These are phyloP conservation scores for Cladosporium halotolerans DNA, from an alignment of 2,329 filamentous ascomycete genomes.

Conservation along the genomic window DNA sequence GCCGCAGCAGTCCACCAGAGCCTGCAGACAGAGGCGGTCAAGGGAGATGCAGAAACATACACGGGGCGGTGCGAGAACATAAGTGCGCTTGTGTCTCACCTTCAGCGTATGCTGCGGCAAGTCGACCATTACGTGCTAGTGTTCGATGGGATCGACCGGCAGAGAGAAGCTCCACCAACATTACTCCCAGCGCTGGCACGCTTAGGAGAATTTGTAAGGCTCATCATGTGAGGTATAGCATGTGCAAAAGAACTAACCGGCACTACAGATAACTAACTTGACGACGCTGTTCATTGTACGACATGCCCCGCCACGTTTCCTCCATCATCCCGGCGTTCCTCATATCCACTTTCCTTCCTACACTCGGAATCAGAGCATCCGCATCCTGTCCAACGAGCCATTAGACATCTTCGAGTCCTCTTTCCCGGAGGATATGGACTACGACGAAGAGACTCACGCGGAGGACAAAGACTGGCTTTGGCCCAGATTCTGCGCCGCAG, in stretches of 20 bases:
- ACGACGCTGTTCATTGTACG: conserved; percentile 72
- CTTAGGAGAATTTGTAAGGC: conserved; percentile 60
- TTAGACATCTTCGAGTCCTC: conserved; percentile 40
- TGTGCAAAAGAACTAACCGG: neutral
- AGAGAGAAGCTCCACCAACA: conserved; percentile 72
- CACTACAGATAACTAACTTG: conserved; percentile 65
- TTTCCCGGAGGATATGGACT: conserved; percentile 36
- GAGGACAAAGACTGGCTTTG: conserved; percentile 64
- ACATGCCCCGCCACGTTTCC: conserved; percentile 60
- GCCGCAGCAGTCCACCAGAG: conserved; percentile 46
- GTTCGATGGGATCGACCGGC: conserved; percentile 79
- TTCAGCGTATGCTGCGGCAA: conserved; percentile 58
- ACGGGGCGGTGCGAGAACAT: conserved; percentile 68
- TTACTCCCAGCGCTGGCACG: conserved; percentile 74
- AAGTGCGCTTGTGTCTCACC: conserved; percentile 66
- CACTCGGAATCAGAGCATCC: conserved; percentile 69
- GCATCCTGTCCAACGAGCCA: conserved; percentile 61
- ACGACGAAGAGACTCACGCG: conserved; percentile 41
- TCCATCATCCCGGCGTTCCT: conserved; percentile 64
- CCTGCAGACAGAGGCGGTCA: conserved; percentile 22
- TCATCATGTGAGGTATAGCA: neutral
- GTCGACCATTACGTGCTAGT: conserved; percentile 68
- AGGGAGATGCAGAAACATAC: conserved; percentile 38
- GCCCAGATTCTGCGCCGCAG: conserved; percentile 71
- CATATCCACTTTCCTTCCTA: conserved; percentile 83